Percentiles rank a stretch among this genome's conserved stretches.
These are phyloP conservation scores for Leccinum imitatum DNA, from an alignment of 768 basidiomycete species.

Conservation along the genomic window DNA sequence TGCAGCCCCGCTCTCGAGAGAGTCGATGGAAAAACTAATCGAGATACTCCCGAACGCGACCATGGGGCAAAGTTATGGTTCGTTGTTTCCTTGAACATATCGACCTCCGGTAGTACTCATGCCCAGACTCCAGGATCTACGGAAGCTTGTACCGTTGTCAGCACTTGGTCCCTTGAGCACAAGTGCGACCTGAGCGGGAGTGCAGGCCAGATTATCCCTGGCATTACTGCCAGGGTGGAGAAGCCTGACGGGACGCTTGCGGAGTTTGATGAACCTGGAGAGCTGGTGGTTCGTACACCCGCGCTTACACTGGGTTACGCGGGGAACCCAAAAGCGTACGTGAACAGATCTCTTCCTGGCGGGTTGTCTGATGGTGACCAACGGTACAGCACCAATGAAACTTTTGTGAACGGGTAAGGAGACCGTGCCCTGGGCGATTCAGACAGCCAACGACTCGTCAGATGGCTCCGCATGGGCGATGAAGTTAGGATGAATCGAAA, in stretches of 20 bases:
- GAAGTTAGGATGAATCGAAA: constrained; percentile 64
- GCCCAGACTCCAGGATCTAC: constrained; percentile 48
- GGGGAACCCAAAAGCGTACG: constrained; percentile 61
- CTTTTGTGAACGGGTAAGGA: constrained; percentile 50
- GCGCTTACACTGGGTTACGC: constrained; percentile 59
- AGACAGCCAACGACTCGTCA: constrained; percentile 19
- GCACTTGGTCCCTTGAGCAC: constrained; percentile 44
- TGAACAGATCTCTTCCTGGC: constrained; percentile 10
- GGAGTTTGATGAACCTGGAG: constrained; percentile 57
- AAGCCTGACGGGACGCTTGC: constrained; percentile 58
- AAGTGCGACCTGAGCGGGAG: constrained; percentile 51
- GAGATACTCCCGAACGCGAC: constrained; percentile 47
- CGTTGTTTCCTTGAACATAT: constrained; percentile 1
- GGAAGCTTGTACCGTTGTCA: constrained; percentile 57
- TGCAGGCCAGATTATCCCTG: constrained; percentile 59
- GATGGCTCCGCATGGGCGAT: constrained; percentile 71
- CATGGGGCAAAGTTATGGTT: constrained; percentile 66
- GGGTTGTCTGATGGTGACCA: constrained; percentile 10
- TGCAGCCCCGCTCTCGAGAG: constrained; percentile 57
- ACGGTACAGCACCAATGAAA: constrained; percentile 53
- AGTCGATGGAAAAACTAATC: constrained; percentile 46
- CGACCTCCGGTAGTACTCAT: background rate
- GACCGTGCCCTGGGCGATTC: background rate
- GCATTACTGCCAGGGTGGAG: constrained; percentile 54
- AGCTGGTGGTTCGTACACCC: constrained; percentile 59